Conservation (phyloP, 257 asterid genomes). For the Solanum dulcamara region DNA sequence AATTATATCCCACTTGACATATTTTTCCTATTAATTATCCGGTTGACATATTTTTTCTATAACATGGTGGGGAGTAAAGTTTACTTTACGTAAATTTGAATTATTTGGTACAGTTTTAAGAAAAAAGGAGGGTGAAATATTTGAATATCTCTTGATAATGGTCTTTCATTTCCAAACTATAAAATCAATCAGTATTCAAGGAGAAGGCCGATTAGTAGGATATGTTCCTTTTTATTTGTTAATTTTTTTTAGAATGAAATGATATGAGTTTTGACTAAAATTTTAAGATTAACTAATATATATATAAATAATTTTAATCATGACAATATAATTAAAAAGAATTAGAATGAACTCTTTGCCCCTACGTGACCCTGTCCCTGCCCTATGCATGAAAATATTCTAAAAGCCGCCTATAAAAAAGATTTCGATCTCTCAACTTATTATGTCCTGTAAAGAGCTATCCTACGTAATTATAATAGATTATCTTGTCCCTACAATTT, state of each 20-base stretch:
- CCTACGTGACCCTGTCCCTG: background rate
- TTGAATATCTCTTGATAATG: background rate
- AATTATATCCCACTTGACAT: background rate
- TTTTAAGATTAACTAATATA: too few relatives aligned
- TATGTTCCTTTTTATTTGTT: too few relatives aligned
- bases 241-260: too few relatives aligned
- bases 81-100: background rate
- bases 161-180: fast-evolving
- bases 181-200: too few relatives aligned
- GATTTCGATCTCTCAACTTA: background rate
- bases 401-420: background rate
- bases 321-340: too few relatives aligned
- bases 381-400: background rate
- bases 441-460: background rate
- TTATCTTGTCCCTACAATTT: background rate
- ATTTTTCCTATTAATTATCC: background rate
- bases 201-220: too few relatives aligned
- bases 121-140: background rate
- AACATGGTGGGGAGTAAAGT: background rate
- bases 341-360: fast-evolving
- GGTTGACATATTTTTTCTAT: background rate
- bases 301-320: too few relatives aligned
- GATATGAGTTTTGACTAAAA: too few relatives aligned
- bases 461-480: background rate
- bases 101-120: background rate